A percentile compares a stretch with the other conserved stretches of the same genome.
These are phyloP conservation scores for Cercophora samala DNA, from an alignment of 495 filamentous ascomycete species.

Conservation along the genomic window DNA sequence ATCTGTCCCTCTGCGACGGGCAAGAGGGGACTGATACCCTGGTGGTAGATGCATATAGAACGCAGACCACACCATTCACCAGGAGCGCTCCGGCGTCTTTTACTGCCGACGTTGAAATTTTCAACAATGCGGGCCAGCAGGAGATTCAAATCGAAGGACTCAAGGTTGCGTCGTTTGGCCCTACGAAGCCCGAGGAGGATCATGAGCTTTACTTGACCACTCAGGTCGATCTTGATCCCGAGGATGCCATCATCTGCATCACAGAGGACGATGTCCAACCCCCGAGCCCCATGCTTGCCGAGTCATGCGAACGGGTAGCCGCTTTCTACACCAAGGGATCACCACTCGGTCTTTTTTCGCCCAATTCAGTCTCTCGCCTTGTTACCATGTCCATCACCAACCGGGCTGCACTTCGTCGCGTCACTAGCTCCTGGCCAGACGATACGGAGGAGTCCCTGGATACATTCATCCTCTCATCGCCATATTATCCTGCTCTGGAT, in stretches of 20 bases:
- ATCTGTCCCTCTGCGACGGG: conserved; percentile 34
- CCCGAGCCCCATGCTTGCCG: conserved; percentile 27
- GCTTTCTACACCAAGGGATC: conserved; percentile 27
- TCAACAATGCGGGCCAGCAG: conserved; percentile 31
- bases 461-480: conserved; percentile 32
- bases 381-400: background rate
- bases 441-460: conserved; percentile 37
- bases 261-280: background rate
- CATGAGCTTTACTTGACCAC: conserved; percentile 45
- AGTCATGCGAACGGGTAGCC: conserved; percentile 40
- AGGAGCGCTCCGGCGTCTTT: conserved; percentile 31
- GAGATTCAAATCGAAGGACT: conserved; percentile 44
- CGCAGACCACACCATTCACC: conserved; percentile 23
- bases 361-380: background rate
- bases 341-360: background rate
- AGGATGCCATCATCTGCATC: conserved; percentile 34
- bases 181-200: conserved; percentile 41
- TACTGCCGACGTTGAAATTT: conserved; percentile 40
- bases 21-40: conserved; percentile 24
- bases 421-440: conserved; percentile 21
- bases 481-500: conserved; percentile 30
- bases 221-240: conserved; percentile 39
- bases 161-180: conserved; percentile 36
- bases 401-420: background rate
- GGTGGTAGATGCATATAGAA: conserved; percentile 38